These are phyloP conservation scores for Pleurotus pulmonarius DNA, from an alignment of 768 basidiomycete genomes.

Conservation along the genomic window DNA sequence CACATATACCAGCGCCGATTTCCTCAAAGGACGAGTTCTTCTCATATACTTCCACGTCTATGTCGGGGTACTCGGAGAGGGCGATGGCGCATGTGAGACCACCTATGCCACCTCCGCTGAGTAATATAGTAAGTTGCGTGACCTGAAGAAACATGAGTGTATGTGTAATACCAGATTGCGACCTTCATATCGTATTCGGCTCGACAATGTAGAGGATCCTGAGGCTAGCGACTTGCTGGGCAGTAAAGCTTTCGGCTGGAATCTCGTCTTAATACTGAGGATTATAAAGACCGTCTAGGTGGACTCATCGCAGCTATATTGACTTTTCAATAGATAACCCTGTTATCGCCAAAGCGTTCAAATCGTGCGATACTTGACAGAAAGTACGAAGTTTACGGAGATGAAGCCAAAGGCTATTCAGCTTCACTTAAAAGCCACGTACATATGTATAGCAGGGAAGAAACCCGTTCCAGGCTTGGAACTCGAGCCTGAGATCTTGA, in stretches of 20 bases:
- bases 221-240: neutral
- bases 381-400: neutral
- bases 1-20: constrained; percentile 3
- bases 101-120: constrained; percentile 2
- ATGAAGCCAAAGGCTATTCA: neutral
- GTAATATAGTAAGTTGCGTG: neutral
- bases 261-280: neutral
- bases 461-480: too few relatives aligned
- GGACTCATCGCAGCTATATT: neutral
- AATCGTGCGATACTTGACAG: neutral
- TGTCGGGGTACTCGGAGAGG: constrained; percentile 18
- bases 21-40: neutral
- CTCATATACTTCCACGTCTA: constrained; percentile 29
- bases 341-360: neutral
- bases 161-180: neutral
- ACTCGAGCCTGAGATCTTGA: too few relatives aligned
- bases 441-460: too few relatives aligned
- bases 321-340: neutral
- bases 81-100: neutral
- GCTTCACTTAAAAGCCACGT: neutral
- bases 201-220: neutral
- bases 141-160: neutral
- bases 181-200: neutral
- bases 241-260: neutral
- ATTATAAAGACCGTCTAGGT: neutral